Percentiles rank a stretch among this genome's conserved stretches.
phyloP scores from a whole-genome alignment of 2,329 filamentous ascomycete species.

The Colletotrichum paranaense region DNA sequence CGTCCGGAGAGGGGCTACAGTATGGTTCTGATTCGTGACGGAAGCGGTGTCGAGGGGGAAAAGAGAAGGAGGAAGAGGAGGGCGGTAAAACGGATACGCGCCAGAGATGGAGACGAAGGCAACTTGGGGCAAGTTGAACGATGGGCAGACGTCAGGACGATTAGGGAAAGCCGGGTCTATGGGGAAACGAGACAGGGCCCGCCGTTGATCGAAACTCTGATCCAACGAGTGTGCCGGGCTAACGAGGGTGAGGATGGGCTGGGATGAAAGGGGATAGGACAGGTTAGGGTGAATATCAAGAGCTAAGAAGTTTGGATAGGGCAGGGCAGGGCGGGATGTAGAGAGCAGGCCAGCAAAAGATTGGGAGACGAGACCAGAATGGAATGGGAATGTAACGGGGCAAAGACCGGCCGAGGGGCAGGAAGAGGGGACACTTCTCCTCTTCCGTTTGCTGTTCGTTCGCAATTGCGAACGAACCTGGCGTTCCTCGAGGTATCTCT shows the following conservation, averaged over 20 bases:
- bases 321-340: slow-evolving; percentile 4
- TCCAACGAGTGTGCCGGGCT: slow-evolving; percentile 13
- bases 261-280: slow-evolving; percentile 6
- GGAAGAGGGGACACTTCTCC: slow-evolving; percentile 6
- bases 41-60: neutral
- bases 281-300: neutral
- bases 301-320: neutral
- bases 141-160: slow-evolving; percentile 18
- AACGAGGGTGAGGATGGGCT: slow-evolving; percentile 9
- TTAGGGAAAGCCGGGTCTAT: slow-evolving; percentile 20
- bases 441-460: slow-evolving; percentile 24
- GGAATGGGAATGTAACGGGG: slow-evolving; percentile 18
- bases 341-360: slow-evolving; percentile 7
- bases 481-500: slow-evolving; percentile 13
- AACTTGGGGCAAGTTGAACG: neutral
- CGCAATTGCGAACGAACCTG: slow-evolving; percentile 35
- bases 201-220: slow-evolving; percentile 22
- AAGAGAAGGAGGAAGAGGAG: slow-evolving; percentile 3
- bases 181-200: slow-evolving; percentile 4
- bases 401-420: neutral
- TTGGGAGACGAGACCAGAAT: neutral
- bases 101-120: neutral
- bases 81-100: slow-evolving; percentile 4
- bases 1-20: neutral
- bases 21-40: slow-evolving; percentile 24